Evolutionary conservation across 2,329 filamentous ascomycete species (phyloP).

Genomic region (Talaromyces funiculosus): DNA sequence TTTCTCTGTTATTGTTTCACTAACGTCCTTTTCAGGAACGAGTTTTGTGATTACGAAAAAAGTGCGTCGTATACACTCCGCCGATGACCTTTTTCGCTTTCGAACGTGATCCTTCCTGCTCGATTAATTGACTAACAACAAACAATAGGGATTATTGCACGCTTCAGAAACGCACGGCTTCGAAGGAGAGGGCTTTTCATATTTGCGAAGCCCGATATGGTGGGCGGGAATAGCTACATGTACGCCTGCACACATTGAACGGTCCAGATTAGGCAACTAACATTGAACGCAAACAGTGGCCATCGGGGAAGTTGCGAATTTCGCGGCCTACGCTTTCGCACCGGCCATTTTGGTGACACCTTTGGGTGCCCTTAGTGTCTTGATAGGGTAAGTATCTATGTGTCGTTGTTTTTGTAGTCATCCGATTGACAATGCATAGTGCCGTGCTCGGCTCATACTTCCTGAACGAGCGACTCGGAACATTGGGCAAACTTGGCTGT

Average conservation of each 20-base stretch:
- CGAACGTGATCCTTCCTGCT: background rate
- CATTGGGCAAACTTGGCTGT: constrained; percentile 86
- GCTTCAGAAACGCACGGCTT: constrained; percentile 89
- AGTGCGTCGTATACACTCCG: constrained; percentile 47
- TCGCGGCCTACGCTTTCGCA: constrained; percentile 95
- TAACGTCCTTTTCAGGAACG: constrained; percentile 55
- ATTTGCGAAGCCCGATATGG: constrained; percentile 92
- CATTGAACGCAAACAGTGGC: constrained; percentile 58
- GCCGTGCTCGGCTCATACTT: constrained; percentile 95
- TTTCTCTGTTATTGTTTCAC: background rate
- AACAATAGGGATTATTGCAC: constrained; percentile 73
- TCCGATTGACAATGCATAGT: constrained; percentile 37
- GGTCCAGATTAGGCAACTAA: background rate
- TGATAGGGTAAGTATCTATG: constrained; percentile 61
- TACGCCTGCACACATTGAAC: constrained; percentile 43
- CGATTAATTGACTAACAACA: constrained; percentile 16
- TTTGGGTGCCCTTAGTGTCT: constrained; percentile 83
- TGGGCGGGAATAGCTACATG: constrained; percentile 90
- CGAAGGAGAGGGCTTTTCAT: constrained; percentile 92
- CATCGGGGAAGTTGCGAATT: constrained; percentile 91
- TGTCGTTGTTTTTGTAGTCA: background rate
- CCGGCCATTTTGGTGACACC: constrained; percentile 98
- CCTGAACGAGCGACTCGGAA: constrained; percentile 82
- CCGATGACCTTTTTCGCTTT: background rate
- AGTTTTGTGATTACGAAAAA: constrained; percentile 99